A percentile compares a stretch with the other conserved stretches of the same genome.
These are phyloP conservation scores for Ophiostoma pallidulum DNA, from an alignment of 2,329 filamentous ascomycete species.

Conservation along the genomic window DNA sequence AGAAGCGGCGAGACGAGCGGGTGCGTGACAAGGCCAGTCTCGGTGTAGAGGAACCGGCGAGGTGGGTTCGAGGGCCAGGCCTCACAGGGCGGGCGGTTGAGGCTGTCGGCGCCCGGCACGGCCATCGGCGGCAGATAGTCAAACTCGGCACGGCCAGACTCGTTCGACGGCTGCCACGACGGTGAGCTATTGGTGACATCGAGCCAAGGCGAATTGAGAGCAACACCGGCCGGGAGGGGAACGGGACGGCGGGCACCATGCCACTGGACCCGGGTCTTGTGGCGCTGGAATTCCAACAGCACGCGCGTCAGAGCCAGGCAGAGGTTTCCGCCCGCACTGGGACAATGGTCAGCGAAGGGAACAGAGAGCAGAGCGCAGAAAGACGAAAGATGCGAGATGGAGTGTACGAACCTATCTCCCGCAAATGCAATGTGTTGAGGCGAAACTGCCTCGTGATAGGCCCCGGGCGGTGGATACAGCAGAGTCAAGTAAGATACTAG, in stretches of 20 bases:
- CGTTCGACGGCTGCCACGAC: slow-evolving; percentile 38
- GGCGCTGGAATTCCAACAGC: slow-evolving; percentile 51
- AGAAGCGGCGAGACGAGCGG: slow-evolving; percentile 59
- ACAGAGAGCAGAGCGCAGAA: neutral
- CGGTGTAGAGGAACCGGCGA: slow-evolving; percentile 43
- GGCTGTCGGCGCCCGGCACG: slow-evolving; percentile 21
- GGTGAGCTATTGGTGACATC: slow-evolving; percentile 58
- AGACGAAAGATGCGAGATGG: neutral
- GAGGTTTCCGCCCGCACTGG: slow-evolving; percentile 64
- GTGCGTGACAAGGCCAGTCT: slow-evolving; percentile 48
- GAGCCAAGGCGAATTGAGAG: slow-evolving; percentile 58
- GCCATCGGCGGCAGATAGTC: slow-evolving; percentile 52
- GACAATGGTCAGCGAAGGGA: neutral
- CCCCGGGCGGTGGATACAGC: slow-evolving; percentile 59
- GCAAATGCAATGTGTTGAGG: slow-evolving; percentile 59
- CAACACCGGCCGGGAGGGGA: slow-evolving; percentile 57
- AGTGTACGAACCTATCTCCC: slow-evolving; percentile 50
- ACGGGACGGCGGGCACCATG: slow-evolving; percentile 48
- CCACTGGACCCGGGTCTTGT: slow-evolving; percentile 44
- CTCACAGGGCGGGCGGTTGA: slow-evolving; percentile 34
- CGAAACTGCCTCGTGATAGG: slow-evolving; percentile 56
- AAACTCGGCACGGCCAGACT: slow-evolving; percentile 30
- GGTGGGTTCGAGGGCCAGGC: slow-evolving; percentile 50
- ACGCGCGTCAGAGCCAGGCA: slow-evolving; percentile 57
- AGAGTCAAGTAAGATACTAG: slow-evolving; percentile 63